Conservation (phyloP, 768 basidiomycete genomes). For the Termitomyces sp. region DNA sequence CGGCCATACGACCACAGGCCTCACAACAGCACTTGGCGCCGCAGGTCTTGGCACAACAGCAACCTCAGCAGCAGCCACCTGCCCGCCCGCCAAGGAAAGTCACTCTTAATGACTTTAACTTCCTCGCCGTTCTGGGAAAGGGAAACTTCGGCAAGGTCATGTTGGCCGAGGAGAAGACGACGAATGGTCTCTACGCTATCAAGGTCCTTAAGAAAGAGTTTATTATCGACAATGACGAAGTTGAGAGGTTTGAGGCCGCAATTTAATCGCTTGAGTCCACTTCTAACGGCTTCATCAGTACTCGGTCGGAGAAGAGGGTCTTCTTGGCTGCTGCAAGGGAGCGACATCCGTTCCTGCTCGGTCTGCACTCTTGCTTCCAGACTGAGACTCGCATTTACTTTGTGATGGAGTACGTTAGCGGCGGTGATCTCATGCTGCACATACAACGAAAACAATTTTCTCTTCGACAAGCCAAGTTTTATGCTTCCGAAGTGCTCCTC, state of each 20-base stretch:
- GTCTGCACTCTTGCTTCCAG: slow-evolving; percentile 98
- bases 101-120: slow-evolving; percentile 97
- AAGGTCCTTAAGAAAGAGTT: slow-evolving; percentile 99
- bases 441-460: slow-evolving; percentile 99
- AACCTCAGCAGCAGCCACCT: slow-evolving; percentile 31
- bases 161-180: slow-evolving; percentile 97
- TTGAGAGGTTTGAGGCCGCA: slow-evolving; percentile 69
- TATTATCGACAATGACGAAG: slow-evolving; percentile 99
- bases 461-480: slow-evolving; percentile 97
- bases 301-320: slow-evolving; percentile 98
- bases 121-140: slow-evolving; percentile 96
- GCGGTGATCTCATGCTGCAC: slow-evolving; percentile 98
- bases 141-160: slow-evolving; percentile 99
- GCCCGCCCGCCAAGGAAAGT: slow-evolving; percentile 68
- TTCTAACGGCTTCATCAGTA: slow-evolving; percentile 43
- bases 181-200: slow-evolving; percentile 89
- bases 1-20: slow-evolving; percentile 27
- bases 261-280: neutral
- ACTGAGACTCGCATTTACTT: slow-evolving; percentile 99
- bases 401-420: slow-evolving; percentile 99
- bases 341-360: slow-evolving; percentile 95
- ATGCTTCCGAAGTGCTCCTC: slow-evolving; percentile 93
- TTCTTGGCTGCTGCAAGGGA: slow-evolving; percentile 96
- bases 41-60: slow-evolving; percentile 2
- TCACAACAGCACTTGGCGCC: slow-evolving; percentile 28